These are phyloP conservation scores for Paecilomyces formosus DNA, from an alignment of 2,329 filamentous ascomycete genomes.

Conservation along the genomic window DNA sequence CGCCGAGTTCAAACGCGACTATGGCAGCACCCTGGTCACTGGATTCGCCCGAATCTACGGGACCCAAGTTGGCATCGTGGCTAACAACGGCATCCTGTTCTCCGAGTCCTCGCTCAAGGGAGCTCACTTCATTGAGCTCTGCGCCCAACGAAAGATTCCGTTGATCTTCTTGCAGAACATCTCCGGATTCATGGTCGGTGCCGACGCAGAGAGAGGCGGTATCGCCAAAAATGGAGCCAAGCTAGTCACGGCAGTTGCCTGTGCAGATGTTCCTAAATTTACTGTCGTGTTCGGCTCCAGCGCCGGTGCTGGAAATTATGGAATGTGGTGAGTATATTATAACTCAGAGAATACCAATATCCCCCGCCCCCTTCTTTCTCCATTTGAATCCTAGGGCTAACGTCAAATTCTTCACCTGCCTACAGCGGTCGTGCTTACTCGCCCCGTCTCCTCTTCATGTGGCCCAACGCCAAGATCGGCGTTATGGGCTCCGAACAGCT, in stretches of 20 bases:
- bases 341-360: no score
- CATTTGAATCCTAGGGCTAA: not conserved
- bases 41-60: conserved; percentile 88
- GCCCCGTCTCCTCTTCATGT: conserved; percentile 91
- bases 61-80: conserved; percentile 83
- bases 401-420: conserved; percentile 2
- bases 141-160: conserved; percentile 80
- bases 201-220: conserved; percentile 83
- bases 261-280: conserved; percentile 91
- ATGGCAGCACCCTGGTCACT: conserved; percentile 82
- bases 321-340: conserved; percentile 75
- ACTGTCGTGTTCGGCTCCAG: conserved; percentile 92
- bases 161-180: conserved; percentile 96
- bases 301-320: conserved; percentile 94
- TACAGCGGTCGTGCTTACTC: conserved; percentile 75
- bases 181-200: conserved; percentile 95
- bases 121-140: conserved; percentile 94
- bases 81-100: conserved; percentile 94
- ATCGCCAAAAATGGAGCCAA: conserved; percentile 98
- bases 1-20: conserved; percentile 88
- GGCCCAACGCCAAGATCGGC: conserved; percentile 92
- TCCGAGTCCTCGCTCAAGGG: conserved; percentile 84
- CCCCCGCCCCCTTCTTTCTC: not conserved
- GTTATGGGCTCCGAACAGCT: conserved; percentile 97
- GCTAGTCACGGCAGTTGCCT: conserved; percentile 89